Conservation (phyloP, 116 monocot species). For the Papilionanthe hybrid region DNA sequence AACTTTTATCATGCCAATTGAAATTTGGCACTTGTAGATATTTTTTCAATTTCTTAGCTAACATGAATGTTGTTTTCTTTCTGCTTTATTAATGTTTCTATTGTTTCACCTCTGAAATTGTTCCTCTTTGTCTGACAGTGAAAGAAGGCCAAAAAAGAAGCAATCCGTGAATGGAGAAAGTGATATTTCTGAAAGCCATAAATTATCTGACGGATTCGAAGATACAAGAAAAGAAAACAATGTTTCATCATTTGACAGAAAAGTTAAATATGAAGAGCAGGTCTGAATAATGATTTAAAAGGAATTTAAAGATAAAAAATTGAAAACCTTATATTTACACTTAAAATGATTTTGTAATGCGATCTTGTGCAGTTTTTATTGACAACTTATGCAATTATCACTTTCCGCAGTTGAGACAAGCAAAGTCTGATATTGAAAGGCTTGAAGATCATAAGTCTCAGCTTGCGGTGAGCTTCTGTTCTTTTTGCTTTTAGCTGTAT, state of each 20-base stretch:
- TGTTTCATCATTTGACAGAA: constrained; percentile 41
- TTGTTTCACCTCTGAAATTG: not conserved
- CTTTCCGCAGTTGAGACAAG: constrained; percentile 51
- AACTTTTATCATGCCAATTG: not conserved
- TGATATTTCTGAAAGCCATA: constrained; percentile 57
- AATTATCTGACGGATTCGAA: constrained; percentile 40
- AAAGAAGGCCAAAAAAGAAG: constrained; percentile 47
- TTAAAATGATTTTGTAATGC: not conserved
- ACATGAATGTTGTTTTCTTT: not conserved
- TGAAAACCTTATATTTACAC: not conserved
- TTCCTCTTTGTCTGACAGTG: constrained; percentile 20
- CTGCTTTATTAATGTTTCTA: not conserved
- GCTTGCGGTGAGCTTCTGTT: constrained; percentile 41
- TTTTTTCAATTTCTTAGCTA: not conserved
- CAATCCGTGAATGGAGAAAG: constrained; percentile 44
- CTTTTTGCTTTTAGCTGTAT: not conserved
- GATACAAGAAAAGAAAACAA: constrained; percentile 41
- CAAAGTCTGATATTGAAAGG: constrained; percentile 42
- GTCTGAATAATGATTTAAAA: constrained; percentile 22
- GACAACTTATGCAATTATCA: not conserved
- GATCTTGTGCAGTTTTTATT: not conserved
- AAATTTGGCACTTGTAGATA: not conserved
- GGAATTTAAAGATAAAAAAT: not conserved
- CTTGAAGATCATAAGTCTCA: constrained; percentile 62
- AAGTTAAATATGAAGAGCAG: constrained; percentile 51